These are phyloP conservation scores for Cryomyces antarcticus DNA, from an alignment of 495 filamentous ascomycete species.

Conservation along the genomic window DNA sequence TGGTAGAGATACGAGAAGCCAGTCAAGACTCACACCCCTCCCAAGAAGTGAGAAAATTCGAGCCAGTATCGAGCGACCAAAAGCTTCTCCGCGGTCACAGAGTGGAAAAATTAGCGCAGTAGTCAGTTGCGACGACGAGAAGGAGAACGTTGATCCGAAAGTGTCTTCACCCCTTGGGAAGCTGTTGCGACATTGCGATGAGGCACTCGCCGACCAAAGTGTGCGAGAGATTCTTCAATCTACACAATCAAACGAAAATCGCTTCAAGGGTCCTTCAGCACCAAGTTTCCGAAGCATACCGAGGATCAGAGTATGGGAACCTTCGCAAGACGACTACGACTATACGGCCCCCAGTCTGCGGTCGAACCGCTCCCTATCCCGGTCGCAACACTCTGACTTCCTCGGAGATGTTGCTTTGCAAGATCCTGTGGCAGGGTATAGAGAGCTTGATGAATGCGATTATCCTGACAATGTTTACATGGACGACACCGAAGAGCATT, in stretches of 20 bases:
- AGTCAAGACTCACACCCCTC: too few relatives aligned
- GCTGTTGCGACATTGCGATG: slow-evolving; percentile 3
- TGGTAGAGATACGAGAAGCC: too few relatives aligned
- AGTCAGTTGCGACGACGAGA: too few relatives aligned
- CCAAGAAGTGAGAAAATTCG: too few relatives aligned
- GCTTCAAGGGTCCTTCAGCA: neutral
- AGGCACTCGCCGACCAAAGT: slow-evolving; percentile 1
- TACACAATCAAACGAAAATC: too few relatives aligned
- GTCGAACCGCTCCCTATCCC: neutral
- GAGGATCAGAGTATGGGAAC: neutral
- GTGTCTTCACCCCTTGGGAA: slow-evolving; percentile 2
- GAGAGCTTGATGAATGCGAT: too few relatives aligned
- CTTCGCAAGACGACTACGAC: neutral
- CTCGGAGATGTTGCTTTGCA: neutral
- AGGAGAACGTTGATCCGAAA: neutral
- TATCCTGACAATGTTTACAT: neutral
- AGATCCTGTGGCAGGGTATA: neutral
- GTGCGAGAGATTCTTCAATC: neutral
- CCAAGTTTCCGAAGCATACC: neutral
- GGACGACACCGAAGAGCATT: neutral
- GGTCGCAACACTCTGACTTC: neutral
- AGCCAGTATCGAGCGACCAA: too few relatives aligned
- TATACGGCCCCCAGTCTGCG: neutral
- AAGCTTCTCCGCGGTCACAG: too few relatives aligned
- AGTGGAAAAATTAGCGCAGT: too few relatives aligned